Conservation (phyloP, 176 grass and related monocot species). For the Eragrostis curvula region DNA sequence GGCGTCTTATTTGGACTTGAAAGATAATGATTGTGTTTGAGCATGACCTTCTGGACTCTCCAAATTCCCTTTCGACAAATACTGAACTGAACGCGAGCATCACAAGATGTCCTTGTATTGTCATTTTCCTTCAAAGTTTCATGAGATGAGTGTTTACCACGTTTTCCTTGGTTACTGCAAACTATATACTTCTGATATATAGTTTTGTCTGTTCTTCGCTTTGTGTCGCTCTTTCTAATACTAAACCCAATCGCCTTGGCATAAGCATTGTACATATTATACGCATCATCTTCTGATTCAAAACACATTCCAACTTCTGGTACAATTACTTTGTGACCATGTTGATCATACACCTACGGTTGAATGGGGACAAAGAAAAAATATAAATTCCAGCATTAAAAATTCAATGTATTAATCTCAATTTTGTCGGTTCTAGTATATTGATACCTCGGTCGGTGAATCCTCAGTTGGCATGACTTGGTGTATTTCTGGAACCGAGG, state of each 20-base stretch:
- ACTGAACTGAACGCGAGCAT: not conserved
- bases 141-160: not conserved
- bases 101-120: not conserved
- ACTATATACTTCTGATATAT: not conserved
- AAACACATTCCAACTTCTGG: not conserved
- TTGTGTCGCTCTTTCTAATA: not conserved
- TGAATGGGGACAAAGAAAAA: not conserved
- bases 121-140: not conserved
- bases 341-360: not conserved
- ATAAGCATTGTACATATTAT: not conserved
- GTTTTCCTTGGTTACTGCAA: not conserved
- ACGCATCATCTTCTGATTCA: not conserved
- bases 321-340: not conserved
- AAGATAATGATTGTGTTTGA: not conserved
- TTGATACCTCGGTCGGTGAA: no score
- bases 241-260: not conserved
- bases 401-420: no score
- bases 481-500: no score
- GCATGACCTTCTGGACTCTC: not conserved
- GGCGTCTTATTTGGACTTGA: not conserved
- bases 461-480: no score
- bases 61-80: not conserved
- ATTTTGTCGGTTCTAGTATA: no score
- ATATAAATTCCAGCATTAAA: no score
- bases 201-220: not conserved